Evolutionary conservation across 2,329 filamentous ascomycete genomes (phyloP).

Genomic region (Talaromyces amestolkiae): DNA sequence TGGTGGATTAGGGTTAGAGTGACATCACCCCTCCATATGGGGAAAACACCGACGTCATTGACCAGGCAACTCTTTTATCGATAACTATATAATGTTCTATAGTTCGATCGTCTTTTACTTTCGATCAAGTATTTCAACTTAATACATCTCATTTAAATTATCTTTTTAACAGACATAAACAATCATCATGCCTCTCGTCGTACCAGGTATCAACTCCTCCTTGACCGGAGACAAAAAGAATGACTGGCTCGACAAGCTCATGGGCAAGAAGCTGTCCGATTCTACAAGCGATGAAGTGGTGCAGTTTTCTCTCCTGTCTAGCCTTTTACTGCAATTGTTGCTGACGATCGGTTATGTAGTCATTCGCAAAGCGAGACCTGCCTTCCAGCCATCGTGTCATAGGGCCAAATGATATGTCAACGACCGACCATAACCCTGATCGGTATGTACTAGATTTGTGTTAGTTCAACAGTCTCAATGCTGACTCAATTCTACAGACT

Average conservation of each 20-base stretch:
- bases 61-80: not conserved
- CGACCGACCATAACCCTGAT: constrained; percentile 44
- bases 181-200: constrained; percentile 46
- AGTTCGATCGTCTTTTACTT: not conserved
- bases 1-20: not conserved
- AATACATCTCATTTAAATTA: no score
- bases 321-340: not conserved
- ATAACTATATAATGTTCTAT: no score
- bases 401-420: constrained; percentile 37
- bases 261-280: constrained; percentile 47
- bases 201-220: constrained; percentile 42
- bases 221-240: constrained; percentile 31
- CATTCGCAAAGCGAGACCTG: constrained; percentile 48
- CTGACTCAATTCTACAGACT: constrained; percentile 29
- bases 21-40: constrained; percentile 11
- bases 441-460: constrained; percentile 29
- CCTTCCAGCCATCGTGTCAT: constrained; percentile 46
- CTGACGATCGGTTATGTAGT: constrained; percentile 25
- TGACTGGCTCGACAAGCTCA: constrained; percentile 46
- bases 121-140: not conserved
- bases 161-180: not conserved
- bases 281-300: constrained; percentile 36
- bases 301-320: constrained; percentile 13
- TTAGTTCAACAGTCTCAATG: not conserved
- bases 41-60: constrained; percentile 7